Evolutionary conservation across 2,329 filamentous ascomycete genomes (phyloP).

Genomic region (Xylariaceae sp.): DNA sequence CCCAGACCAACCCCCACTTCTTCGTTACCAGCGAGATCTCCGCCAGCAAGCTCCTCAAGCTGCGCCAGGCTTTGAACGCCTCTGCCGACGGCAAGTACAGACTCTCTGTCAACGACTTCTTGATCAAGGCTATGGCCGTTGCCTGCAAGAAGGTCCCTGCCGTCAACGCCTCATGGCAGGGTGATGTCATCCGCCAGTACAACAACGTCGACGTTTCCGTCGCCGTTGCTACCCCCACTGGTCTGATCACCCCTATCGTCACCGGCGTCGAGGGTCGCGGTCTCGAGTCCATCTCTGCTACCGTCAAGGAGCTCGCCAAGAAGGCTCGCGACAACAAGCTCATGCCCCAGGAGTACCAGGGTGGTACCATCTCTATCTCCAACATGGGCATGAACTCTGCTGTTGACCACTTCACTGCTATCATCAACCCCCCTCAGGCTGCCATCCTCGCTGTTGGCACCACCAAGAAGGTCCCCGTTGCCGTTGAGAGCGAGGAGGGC

Average conservation of each 20-base stretch:
- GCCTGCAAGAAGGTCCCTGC: constrained; percentile 90
- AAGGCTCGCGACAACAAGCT: constrained; percentile 95
- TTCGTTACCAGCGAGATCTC: constrained; percentile 89
- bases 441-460: constrained; percentile 93
- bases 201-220: constrained; percentile 92
- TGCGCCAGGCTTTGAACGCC: constrained; percentile 87
- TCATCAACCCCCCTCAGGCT: constrained; percentile 98
- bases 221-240: constrained; percentile 85
- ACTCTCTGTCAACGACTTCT: constrained; percentile 99
- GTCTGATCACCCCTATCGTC: constrained; percentile 96
- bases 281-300: constrained; percentile 77
- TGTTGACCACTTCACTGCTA: constrained; percentile 93
- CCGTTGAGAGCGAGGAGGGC: constrained; percentile 78
- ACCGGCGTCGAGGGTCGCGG: constrained; percentile 82
- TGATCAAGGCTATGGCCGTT: constrained; percentile 89
- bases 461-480: constrained; percentile 89
- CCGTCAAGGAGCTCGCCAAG: constrained; percentile 96
- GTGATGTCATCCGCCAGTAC: constrained; percentile 86
- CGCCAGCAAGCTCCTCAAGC: constrained; percentile 91
- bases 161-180: constrained; percentile 94
- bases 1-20: constrained; percentile 95
- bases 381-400: constrained; percentile 99
- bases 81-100: constrained; percentile 91
- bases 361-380: constrained; percentile 97
- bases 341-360: constrained; percentile 99